A percentile compares a stretch with the other conserved stretches of the same genome.
phyloP scores from a whole-genome alignment of 768 basidiomycete species.

The Amanita rimosa region DNA sequence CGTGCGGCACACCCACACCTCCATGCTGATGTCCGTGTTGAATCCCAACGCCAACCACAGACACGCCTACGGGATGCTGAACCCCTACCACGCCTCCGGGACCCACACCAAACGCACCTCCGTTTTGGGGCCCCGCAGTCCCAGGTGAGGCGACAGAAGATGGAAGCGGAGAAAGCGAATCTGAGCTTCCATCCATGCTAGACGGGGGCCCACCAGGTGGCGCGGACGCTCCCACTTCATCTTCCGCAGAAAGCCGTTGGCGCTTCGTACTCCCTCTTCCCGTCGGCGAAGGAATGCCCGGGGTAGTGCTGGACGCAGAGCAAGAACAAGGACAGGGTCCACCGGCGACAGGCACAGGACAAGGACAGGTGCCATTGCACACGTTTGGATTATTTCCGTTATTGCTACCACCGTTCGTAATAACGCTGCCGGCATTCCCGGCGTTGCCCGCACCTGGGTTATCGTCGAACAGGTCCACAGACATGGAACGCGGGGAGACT shows the following conservation, averaged over 20 bases:
- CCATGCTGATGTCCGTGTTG: neutral
- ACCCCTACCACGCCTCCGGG: no score
- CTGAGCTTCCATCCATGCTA: conserved; percentile 11
- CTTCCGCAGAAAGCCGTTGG: conserved; percentile 34
- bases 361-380: neutral
- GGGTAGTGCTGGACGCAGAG: neutral
- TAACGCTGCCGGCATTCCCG: conserved; percentile 4
- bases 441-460: conserved; percentile 1
- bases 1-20: neutral
- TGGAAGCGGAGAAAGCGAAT: conserved; percentile 18
- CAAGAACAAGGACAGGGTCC: neutral
- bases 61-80: no score
- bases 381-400: neutral
- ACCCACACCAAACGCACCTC: no score
- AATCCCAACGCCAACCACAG: no score
- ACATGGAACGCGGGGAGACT: conserved; percentile 27
- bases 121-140: conserved; percentile 5
- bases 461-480: conserved; percentile 36
- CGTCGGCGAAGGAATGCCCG: neutral
- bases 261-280: conserved; percentile 33
- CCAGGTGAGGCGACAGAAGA: conserved; percentile 25
- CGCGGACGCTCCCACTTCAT: conserved; percentile 21
- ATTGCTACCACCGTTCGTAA: neutral
- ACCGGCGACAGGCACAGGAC: no score
- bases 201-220: conserved; percentile 17